Conservation (phyloP, 345 rosid genomes). For the Sonneratia caseolaris region DNA sequence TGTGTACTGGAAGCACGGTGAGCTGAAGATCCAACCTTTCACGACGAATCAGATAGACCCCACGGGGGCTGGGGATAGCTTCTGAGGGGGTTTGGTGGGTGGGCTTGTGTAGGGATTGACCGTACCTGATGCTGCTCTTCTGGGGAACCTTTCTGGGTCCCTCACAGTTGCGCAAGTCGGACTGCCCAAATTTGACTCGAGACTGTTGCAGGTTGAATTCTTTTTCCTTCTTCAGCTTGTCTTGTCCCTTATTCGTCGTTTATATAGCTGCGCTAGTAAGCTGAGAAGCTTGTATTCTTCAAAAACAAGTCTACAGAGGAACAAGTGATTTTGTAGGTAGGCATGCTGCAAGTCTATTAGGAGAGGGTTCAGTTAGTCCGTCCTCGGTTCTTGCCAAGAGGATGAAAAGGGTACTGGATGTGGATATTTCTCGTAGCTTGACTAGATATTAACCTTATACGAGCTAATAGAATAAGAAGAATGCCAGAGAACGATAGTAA, state of each 20-base stretch:
- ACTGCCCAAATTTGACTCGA: slow-evolving; percentile 55
- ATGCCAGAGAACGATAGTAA: background rate
- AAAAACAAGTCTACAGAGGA: background rate
- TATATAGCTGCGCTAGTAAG: too few species aligned
- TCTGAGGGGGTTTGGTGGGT: slow-evolving; percentile 66
- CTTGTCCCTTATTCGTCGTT: background rate
- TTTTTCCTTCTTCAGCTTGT: background rate
- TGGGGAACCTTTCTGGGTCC: slow-evolving; percentile 86
- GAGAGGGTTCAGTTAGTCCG: too few species aligned
- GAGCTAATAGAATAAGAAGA: background rate
- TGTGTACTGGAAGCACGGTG: slow-evolving; percentile 48
- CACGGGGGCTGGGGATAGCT: slow-evolving; percentile 96
- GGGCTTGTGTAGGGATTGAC: slow-evolving; percentile 71
- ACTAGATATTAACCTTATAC: background rate
- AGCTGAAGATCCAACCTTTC: slow-evolving; percentile 45
- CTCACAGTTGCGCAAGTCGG: slow-evolving; percentile 88
- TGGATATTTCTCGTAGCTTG: background rate
- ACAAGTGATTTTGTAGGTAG: too few species aligned
- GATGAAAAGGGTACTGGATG: background rate
- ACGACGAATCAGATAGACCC: slow-evolving; percentile 75
- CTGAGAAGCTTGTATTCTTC: background rate
- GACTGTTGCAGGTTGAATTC: slow-evolving; percentile 56
- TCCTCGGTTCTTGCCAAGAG: too few species aligned
- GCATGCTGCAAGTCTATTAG: background rate
- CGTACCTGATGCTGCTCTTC: slow-evolving; percentile 76